These are phyloP conservation scores for Aspergillus texensis DNA, from an alignment of 2,329 filamentous ascomycete species.

Conservation along the genomic window DNA sequence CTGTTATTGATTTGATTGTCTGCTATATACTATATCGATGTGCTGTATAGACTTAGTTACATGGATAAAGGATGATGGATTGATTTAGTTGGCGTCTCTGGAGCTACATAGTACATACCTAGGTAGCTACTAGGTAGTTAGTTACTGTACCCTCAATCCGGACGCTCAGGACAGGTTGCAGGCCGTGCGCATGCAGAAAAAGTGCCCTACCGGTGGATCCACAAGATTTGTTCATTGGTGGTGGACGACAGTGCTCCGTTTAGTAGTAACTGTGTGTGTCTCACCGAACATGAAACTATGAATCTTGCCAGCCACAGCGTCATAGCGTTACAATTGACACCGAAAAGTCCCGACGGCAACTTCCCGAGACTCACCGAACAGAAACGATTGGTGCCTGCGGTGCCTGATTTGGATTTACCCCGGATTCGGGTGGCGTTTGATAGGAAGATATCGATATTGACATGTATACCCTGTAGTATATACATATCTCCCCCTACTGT, in stretches of 20 bases:
- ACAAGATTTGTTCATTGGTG: not conserved
- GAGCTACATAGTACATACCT: too few species aligned
- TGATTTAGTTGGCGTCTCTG: too few species aligned
- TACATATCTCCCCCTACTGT: not conserved
- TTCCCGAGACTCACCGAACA: slow-evolving; percentile 5
- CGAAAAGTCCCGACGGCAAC: slow-evolving; percentile 10
- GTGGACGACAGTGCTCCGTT: slow-evolving; percentile 7
- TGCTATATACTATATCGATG: not conserved
- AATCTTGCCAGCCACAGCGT: slow-evolving; percentile 21
- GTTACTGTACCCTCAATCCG: too few species aligned
- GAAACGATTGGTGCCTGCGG: too few species aligned
- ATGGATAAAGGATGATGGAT: not conserved
- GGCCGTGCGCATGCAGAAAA: not conserved
- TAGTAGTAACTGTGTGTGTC: too few species aligned
- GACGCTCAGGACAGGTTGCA: slow-evolving; percentile 4
- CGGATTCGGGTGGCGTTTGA: not conserved
- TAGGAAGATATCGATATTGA: too few species aligned
- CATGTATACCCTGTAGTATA: too few species aligned
- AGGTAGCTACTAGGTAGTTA: too few species aligned
- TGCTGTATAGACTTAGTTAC: not conserved
- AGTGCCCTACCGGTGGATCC: not conserved
- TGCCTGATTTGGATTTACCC: not conserved
- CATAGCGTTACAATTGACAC: slow-evolving; percentile 30
- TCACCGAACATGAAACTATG: too few species aligned
- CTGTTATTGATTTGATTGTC: not conserved